Percentiles rank a stretch among this genome's conserved stretches.
Conservation (phyloP, 139 green algal genomes). For the Desmodesmus armatus region DNA sequence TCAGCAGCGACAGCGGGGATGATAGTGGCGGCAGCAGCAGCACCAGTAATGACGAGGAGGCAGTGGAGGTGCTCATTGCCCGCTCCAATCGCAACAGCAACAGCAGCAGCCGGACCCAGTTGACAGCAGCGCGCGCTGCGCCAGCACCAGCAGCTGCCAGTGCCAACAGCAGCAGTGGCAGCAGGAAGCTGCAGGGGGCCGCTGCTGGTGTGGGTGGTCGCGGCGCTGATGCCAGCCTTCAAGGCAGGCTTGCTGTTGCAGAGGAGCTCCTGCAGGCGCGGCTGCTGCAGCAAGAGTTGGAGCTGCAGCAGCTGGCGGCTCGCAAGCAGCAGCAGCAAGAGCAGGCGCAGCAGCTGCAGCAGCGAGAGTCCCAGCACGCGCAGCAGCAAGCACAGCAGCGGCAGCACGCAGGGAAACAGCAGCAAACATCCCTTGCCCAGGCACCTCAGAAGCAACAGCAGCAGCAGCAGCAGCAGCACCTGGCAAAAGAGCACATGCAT, state of each 20-base stretch:
- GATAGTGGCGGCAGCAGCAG: not conserved
- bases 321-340: not conserved
- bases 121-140: not conserved
- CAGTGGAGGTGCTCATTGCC: no score
- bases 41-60: not conserved
- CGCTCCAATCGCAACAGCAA: not conserved
- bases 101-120: not conserved
- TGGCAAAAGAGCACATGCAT: not conserved
- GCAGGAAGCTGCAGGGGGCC: not conserved
- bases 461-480: not conserved
- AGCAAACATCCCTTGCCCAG: not conserved
- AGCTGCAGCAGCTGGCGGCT: not conserved
- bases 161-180: not conserved
- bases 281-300: slow-evolving; percentile 27
- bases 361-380: not conserved
- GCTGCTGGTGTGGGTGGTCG: not conserved
- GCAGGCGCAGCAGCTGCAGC: not conserved
- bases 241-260: slow-evolving; percentile 27
- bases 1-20: not conserved
- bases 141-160: not conserved
- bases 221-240: not conserved
- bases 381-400: not conserved
- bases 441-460: not conserved
- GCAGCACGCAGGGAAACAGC: not conserved
- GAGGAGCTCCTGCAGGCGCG: slow-evolving; percentile 31